These are phyloP conservation scores for Forsythia suspensa DNA, from an alignment of 257 asterid genomes.

Conservation along the genomic window DNA sequence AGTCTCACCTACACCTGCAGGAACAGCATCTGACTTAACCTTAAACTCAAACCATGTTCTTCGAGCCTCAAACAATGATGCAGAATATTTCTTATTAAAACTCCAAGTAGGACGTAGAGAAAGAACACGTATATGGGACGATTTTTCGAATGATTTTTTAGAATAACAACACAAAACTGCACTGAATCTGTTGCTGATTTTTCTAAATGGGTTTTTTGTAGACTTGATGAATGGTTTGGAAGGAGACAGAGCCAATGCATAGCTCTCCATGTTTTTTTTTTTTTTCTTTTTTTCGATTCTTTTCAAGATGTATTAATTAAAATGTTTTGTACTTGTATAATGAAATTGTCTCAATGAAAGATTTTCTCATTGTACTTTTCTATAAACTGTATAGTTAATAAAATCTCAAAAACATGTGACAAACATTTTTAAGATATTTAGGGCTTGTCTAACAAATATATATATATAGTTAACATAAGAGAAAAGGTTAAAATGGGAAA, in stretches of 20 bases:
- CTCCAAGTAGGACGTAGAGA: constrained; percentile 12
- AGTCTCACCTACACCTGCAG: constrained; percentile 36
- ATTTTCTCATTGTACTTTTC: background rate
- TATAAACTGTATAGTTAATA: background rate
- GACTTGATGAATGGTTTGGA: constrained; percentile 38
- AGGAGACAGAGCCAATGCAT: constrained; percentile 46
- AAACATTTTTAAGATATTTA: too few relatives aligned
- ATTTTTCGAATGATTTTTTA: constrained; percentile 14
- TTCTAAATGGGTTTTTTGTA: constrained; percentile 22
- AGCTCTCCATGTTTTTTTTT: constrained; percentile 36
- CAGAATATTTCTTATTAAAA: background rate
- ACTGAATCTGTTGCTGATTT: background rate
- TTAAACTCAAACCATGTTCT: constrained; percentile 20
- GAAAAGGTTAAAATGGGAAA: too few relatives aligned
- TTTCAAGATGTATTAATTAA: background rate
- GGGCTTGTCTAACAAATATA: too few relatives aligned
- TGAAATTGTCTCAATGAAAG: background rate
- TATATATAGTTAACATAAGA: too few relatives aligned
- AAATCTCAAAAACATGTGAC: background rate
- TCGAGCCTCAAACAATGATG: background rate
- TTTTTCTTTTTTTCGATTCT: background rate
- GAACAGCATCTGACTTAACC: constrained; percentile 48
- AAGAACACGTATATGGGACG: constrained; percentile 2
- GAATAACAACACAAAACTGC: constrained; percentile 7
- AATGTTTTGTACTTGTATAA: background rate